A percentile compares a stretch with the other conserved stretches of the same genome.
These are phyloP conservation scores for Rhizopogon salebrosus DNA, from an alignment of 768 basidiomycete species.

Conservation along the genomic window DNA sequence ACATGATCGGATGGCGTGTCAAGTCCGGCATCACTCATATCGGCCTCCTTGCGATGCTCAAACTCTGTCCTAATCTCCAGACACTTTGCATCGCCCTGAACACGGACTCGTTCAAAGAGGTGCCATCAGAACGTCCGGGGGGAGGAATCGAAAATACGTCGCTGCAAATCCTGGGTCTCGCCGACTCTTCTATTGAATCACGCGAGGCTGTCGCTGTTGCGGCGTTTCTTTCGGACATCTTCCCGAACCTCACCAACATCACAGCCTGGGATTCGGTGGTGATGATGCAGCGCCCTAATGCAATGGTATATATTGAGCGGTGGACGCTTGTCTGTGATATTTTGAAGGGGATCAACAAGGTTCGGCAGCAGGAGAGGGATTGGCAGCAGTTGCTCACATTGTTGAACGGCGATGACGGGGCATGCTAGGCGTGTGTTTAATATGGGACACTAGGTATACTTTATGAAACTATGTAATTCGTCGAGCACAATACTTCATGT, in stretches of 20 bases:
- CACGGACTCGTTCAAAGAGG: neutral
- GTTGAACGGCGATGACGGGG: neutral
- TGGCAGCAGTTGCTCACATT: neutral
- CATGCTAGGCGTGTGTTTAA: neutral
- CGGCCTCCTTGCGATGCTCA: neutral
- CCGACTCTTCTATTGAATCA: neutral
- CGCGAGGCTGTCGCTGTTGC: neutral
- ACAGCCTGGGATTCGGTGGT: neutral
- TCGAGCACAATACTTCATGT: too few relatives aligned
- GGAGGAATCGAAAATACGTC: neutral
- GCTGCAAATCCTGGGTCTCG: neutral
- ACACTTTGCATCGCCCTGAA: slow-evolving; percentile 2
- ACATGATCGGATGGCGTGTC: neutral
- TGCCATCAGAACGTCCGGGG: neutral
- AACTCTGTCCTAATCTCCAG: neutral
- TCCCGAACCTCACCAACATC: neutral
- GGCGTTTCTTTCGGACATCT: slow-evolving; percentile 4
- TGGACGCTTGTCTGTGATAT: slow-evolving; percentile 1
- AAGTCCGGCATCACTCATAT: neutral
- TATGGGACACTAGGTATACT: too few relatives aligned
- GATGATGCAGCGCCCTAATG: neutral
- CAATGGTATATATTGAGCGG: neutral
- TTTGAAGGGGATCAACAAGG: neutral
- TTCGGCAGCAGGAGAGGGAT: slow-evolving; percentile 4
- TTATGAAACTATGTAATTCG: too few relatives aligned